Base-by-base conservation (phyloP, 108 stramenopile species). In the Seminavis robusta region DNA sequence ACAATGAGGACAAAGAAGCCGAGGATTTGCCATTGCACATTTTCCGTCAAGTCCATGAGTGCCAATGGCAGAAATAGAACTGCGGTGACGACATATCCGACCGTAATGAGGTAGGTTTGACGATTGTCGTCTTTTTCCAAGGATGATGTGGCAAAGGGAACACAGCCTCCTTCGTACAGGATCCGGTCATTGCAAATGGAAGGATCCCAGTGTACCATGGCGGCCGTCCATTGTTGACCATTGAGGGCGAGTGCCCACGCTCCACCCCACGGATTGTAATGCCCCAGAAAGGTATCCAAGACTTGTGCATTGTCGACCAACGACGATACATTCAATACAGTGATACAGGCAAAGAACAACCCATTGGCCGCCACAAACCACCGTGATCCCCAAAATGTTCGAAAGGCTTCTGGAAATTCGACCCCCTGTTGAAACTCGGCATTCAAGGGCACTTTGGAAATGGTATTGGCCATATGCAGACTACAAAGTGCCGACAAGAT, bases 381-480 rank as follows among this genome's bases (percentile, higher is more conserved):
- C 41, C 41, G 59, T 1, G n/a, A 45, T 21, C 44, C 67, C 63
- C 68, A 76, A 36, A 51, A 63, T 31, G 19, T 19, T 53, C 50
- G 62, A 65, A 69, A 70, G 3, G 73, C 65, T 28, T 67, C 66
- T 39, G 59, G 60, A 39, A 51, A 74, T 58, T 74, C 73, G 17
- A 74, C 56, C 32, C 68, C 53, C n/a, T 19, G 43, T 50, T 56
- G 5, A 42, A 65, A 79, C 34, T 69, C 32, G 29, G 27, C 9
- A 63, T 79, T 79, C 0, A 62, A 61, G 0, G 63, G 57, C 13
- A 75, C 60, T 56, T 79, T 73, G 15, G 58, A 63, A 23, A 83
- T 83, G 4, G 62, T 37, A 36, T 78, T 67, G 24, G 83, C 74
- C 62, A 85, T 65, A 43, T 77, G 74, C 7, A 77, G 47, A 26